These are phyloP conservation scores for Scheffersomyces titani DNA, from an alignment of 1,139 yeast species.

Conservation along the genomic window DNA sequence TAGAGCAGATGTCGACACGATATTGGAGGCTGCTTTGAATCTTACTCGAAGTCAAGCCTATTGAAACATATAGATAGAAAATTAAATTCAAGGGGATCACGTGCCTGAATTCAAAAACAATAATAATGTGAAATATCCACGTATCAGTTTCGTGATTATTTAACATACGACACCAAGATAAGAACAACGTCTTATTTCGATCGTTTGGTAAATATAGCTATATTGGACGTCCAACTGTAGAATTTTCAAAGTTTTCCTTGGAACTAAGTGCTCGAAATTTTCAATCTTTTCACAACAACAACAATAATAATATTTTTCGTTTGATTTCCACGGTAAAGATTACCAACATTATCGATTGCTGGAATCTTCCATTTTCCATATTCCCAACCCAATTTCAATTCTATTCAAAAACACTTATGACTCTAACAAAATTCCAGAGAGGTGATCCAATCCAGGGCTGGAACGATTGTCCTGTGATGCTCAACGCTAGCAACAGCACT, in stretches of 20 bases:
- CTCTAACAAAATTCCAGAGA: constrained; percentile 38
- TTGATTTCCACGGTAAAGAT: neutral
- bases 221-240: neutral
- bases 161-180: neutral
- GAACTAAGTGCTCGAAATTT: too few species aligned
- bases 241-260: too few species aligned
- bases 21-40: constrained; percentile 50
- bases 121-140: neutral
- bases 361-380: neutral
- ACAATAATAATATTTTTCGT: neutral
- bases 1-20: constrained; percentile 65
- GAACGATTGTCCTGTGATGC: constrained; percentile 45
- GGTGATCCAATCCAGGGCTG: constrained; percentile 48
- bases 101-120: neutral
- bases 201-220: neutral
- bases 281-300: too few species aligned
- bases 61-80: neutral
- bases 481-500: constrained; percentile 9
- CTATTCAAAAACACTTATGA: constrained; percentile 9
- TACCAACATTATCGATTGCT: neutral
- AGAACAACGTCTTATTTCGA: neutral
- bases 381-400: neutral
- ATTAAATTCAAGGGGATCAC: neutral
- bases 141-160: neutral
- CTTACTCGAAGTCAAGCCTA: constrained; percentile 16